A percentile compares a stretch with the other conserved stretches of the same genome.
Conservation (phyloP, 768 basidiomycete species). For the Macrolepiota fuliginosa region DNA sequence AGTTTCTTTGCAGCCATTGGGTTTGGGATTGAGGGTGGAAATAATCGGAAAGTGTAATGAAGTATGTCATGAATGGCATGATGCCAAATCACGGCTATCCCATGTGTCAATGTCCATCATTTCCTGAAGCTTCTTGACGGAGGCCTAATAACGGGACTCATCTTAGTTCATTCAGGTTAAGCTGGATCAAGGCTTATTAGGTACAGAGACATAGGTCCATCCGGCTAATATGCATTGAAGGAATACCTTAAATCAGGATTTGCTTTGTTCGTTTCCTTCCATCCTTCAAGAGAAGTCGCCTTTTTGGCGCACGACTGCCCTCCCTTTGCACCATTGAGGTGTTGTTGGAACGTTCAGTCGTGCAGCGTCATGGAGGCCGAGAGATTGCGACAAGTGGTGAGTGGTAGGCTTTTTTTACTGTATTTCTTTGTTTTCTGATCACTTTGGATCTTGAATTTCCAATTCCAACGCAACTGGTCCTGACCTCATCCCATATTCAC, state of each 20-base stretch:
- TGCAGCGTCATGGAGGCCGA: slow-evolving; percentile 4
- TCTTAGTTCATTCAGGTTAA: neutral
- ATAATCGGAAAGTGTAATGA: neutral
- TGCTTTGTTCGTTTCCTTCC: neutral
- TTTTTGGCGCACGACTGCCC: neutral
- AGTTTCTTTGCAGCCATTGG: slow-evolving; percentile 30
- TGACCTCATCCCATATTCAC: neutral
- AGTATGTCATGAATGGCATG: neutral
- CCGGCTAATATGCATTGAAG: neutral
- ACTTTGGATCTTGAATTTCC: neutral
- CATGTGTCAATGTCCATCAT: neutral
- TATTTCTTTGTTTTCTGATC: neutral
- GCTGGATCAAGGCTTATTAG: slow-evolving; percentile 1
- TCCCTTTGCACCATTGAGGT: neutral
- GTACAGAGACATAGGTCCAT: slow-evolving; percentile 7
- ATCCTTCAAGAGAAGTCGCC: neutral
- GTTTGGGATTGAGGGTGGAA: neutral
- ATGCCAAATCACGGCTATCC: neutral
- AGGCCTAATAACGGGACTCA: neutral
- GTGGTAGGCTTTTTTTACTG: neutral
- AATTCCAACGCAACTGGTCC: neutral
- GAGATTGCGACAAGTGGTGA: slow-evolving; percentile 4
- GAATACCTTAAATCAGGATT: neutral
- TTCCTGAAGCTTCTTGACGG: neutral
- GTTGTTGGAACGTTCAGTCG: neutral